Evolutionary conservation across 768 basidiomycete species (phyloP), one percentile per base, ranked within the genome.

Genomic region (Scleroderma citrinum): DNA sequence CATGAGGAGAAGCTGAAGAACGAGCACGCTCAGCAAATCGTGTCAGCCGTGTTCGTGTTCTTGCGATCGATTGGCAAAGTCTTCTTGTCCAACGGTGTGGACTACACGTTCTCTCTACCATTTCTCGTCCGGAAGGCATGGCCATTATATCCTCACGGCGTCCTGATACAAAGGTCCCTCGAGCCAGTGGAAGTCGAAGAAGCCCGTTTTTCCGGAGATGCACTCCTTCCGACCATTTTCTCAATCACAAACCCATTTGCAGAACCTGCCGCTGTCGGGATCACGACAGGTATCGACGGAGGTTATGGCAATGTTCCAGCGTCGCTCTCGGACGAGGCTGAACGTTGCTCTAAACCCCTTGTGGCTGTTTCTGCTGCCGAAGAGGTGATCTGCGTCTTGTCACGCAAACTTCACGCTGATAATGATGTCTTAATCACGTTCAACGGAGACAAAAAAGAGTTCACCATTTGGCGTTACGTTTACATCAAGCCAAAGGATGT

Each of bases 111-210:
- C 61, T 78, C 85, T 24, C 68, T 92, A 4, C 90, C 90, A 1
- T 92, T 92, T 59, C 77, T 88, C 49, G 85, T 89, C 3, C 75
- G 83, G 32, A 79, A 74, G 52, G 89, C 85, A 1, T 91, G 87
- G 88, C 81, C 89, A 4, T 68, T 89, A 19, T 74, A 72, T 49
- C 90, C 90, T 1, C 83, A 87, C 54, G 90, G 90, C 1, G 76
- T 92, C 20, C 73, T 92, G 69, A 78, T 92, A 37, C 86, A 92
- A 57, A 74, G 90, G 23, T 77, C 80, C 5, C 70, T 89, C 42
- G 86, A 87, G 56, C 72, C 77, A 1, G 69, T 71, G 6, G 89
- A 92, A 61, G 59, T 83, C 5, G 72, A 76, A 16, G 87, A 90
- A 47, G 82, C 82, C 3, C 76, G 77, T 43, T 58, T 71, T n/a